Percentiles rank a stretch among this genome's conserved stretches.
These are phyloP conservation scores for Suhomyces choctaworum DNA, from an alignment of 1,139 yeast genomes.

Conservation along the genomic window DNA sequence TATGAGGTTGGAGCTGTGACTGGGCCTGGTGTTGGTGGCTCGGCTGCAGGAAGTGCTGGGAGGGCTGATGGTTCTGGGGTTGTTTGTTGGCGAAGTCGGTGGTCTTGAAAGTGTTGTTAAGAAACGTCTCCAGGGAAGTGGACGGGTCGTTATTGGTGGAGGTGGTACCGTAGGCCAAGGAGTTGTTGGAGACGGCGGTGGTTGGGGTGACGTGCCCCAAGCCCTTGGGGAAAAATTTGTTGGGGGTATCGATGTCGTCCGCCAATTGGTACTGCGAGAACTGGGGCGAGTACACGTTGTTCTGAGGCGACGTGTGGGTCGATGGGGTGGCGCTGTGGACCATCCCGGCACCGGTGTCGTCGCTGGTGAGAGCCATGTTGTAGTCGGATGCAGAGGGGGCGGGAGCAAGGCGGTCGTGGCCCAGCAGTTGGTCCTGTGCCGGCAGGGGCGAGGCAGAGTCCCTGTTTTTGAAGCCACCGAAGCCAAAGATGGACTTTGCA, in stretches of 20 bases:
- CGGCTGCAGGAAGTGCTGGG: not conserved
- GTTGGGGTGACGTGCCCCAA: slow-evolving; percentile 51
- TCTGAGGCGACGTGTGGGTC: slow-evolving; percentile 4
- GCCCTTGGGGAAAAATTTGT: slow-evolving; percentile 40
- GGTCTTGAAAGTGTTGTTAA: slow-evolving; percentile 28
- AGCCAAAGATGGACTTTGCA: slow-evolving; percentile 61
- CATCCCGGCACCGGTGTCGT: too few species aligned
- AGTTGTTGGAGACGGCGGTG: slow-evolving; percentile 61
- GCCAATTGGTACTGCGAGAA: slow-evolving; percentile 8
- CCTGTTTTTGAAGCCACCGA: slow-evolving; percentile 46
- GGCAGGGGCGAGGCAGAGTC: slow-evolving; percentile 16
- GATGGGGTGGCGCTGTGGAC: too few species aligned
- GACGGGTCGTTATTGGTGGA: slow-evolving; percentile 28
- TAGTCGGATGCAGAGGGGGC: slow-evolving; percentile 3
- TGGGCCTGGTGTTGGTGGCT: slow-evolving; percentile 20
- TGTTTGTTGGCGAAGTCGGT: slow-evolving; percentile 12
- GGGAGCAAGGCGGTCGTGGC: not conserved
- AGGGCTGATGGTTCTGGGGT: slow-evolving; percentile 7
- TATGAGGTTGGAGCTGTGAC: slow-evolving; percentile 15
- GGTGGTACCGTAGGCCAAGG: slow-evolving; percentile 72
- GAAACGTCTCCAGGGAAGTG: slow-evolving; percentile 23
- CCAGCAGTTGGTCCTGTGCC: slow-evolving; percentile 2
- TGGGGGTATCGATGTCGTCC: slow-evolving; percentile 14
- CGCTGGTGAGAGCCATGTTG: not conserved
- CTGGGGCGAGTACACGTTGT: slow-evolving; percentile 5